Conservation (phyloP, 768 basidiomycete genomes). For the Terana coerulea region DNA sequence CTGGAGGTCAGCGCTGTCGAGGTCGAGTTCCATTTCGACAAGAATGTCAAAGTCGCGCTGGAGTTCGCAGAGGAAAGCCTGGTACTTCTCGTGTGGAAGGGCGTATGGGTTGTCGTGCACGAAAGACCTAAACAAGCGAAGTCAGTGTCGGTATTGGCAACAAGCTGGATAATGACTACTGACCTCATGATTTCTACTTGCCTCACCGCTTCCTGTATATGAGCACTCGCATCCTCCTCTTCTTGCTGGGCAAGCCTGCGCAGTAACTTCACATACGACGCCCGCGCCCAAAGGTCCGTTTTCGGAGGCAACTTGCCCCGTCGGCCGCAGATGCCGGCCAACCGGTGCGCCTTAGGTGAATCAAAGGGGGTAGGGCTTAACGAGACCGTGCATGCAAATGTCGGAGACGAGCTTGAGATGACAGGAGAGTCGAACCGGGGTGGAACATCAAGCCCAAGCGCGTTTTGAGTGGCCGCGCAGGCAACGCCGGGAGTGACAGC, state of each 20-base stretch:
- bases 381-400: background rate
- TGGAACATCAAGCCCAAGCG: background rate
- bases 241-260: background rate
- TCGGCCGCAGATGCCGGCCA: background rate
- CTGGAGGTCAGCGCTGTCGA: background rate
- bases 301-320: conserved; percentile 4
- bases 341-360: background rate
- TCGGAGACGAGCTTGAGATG: background rate
- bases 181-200: conserved; percentile 7
- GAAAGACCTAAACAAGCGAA: conserved; percentile 6
- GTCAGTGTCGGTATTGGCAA: background rate
- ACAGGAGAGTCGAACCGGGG: background rate
- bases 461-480: background rate
- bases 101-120: conserved; percentile 10
- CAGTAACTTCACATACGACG: conserved; percentile 9
- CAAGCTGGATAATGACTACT: background rate
- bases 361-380: background rate
- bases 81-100: conserved; percentile 13
- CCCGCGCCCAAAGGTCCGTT: conserved; percentile 15
- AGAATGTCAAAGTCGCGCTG: conserved; percentile 4
- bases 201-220: background rate
- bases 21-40: background rate
- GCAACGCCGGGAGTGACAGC: background rate
- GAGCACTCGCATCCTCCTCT: background rate
- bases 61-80: conserved; percentile 7